Conservation (phyloP, 2,329 filamentous ascomycete genomes). For the Endocalyx cinctus region DNA sequence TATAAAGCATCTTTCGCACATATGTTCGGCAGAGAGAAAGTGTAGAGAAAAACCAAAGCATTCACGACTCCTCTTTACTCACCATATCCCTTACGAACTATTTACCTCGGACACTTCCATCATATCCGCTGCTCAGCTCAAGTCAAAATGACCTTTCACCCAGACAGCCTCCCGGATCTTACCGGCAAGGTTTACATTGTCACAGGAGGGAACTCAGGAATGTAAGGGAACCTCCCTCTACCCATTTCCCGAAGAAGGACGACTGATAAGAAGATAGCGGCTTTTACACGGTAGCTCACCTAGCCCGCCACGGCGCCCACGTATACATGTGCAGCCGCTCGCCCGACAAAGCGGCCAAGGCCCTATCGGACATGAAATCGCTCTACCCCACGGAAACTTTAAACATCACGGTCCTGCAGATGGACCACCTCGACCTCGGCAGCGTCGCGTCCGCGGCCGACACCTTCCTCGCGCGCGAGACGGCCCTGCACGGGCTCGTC, state of each 20-base stretch:
- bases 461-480: constrained; percentile 23
- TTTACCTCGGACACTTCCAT: too few species aligned
- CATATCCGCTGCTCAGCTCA: too few species aligned
- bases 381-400: constrained; percentile 23
- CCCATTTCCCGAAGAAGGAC: constrained; percentile 5
- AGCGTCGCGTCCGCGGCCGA: constrained; percentile 32
- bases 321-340: constrained; percentile 38
- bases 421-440: constrained; percentile 30
- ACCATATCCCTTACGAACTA: too few species aligned
- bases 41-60: too few species aligned
- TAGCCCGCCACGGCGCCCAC: constrained; percentile 32
- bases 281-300: constrained; percentile 29
- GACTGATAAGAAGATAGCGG: constrained; percentile 20
- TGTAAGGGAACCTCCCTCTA: constrained; percentile 27
- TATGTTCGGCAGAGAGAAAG: too few species aligned
- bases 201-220: constrained; percentile 41
- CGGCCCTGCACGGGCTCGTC: constrained; percentile 28
- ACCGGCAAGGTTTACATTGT: constrained; percentile 38
- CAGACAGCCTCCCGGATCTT: constrained; percentile 37
- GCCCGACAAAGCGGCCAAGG: constrained; percentile 24
- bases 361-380: constrained; percentile 29
- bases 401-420: constrained; percentile 29
- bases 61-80: too few species aligned
- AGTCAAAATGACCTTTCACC: constrained; percentile 36
- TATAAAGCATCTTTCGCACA: too few species aligned